Base-by-base conservation (phyloP, 2,329 filamentous ascomycete species). In the Talaromyces sp. region DNA sequence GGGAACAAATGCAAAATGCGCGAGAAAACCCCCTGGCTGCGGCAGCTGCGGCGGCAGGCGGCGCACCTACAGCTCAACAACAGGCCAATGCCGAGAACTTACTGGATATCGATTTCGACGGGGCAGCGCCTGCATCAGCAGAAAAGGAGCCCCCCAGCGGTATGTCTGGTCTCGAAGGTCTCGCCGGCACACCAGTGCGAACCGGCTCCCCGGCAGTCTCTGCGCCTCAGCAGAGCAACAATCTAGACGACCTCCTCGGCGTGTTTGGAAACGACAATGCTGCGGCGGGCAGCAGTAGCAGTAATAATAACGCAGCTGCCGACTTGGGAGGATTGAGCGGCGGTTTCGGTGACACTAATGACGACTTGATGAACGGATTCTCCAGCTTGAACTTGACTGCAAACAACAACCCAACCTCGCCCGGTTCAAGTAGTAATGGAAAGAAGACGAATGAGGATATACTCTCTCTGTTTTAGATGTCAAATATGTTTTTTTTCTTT, bases 31-130 rank as follows among this genome's bases (percentile, higher is more conserved):
- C 95, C 1, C 91, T 98, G 68, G 94, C 94, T 0, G 94, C 92
- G 0, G 90, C 91, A 0, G 90, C 87, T 0, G 88, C 89, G 0
- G 87, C 87, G 0, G 85, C 87, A 42, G 83, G 84, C 61, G 84
- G 83, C 60, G 78, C 85, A 33, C 76, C 82, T 0, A 72, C 80
- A 30, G 67, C 73, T 18, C 75, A 77, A 64, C 71, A 83, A 6
- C 89, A 92, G 73, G 90, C 78, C 79, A 97, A 96, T 70, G 85
- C 94, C 66, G 95, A 99, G 77, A 99, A 98, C 74, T 82, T 99
- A 23, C 84, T 99, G 61, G 95, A 99, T 70, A 96, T 96, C 70
- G 92, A 96, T 76, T 96, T 96, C 72, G 95, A 98, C 71, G 95
- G 94, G 30, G 89, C 91, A 2, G 93, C 90, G 2, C 94, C 94